phyloP scores from a whole-genome alignment of 805 yeast genomes.

The Suhomyces emberorum region DNA sequence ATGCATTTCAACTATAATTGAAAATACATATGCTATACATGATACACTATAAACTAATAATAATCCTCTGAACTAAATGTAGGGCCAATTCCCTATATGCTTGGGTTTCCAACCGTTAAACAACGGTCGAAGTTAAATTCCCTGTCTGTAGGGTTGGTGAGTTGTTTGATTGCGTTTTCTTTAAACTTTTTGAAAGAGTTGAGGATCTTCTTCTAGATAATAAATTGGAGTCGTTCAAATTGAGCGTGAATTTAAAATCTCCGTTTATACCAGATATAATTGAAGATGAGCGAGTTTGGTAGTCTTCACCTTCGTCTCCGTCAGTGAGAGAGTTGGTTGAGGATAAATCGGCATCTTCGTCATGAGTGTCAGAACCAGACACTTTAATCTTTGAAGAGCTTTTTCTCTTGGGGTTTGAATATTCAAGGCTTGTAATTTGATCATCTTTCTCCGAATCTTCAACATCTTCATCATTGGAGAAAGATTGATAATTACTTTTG shows the following conservation, averaged over 20 bases:
- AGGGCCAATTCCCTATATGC: too few species aligned
- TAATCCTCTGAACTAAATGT: background rate
- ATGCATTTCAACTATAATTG: too few species aligned
- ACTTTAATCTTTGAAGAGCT: conserved; percentile 4
- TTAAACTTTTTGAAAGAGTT: conserved; percentile 12
- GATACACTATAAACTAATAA: background rate
- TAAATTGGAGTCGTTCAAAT: conserved; percentile 61
- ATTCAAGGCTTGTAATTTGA: conserved; percentile 11
- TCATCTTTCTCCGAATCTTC: conserved; percentile 12
- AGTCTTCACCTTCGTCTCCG: conserved; percentile 21
- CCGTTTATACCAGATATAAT: conserved; percentile 39
- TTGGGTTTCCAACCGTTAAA: background rate
- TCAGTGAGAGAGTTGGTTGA: conserved; percentile 11
- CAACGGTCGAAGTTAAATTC: background rate
- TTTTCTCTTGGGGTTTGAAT: conserved; percentile 4
- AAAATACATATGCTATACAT: too few species aligned
- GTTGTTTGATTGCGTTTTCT: conserved; percentile 6
- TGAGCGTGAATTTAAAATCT: conserved; percentile 52
- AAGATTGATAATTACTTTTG: background rate
- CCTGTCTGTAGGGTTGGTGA: background rate
- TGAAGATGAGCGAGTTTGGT: conserved; percentile 38
- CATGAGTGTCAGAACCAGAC: background rate
- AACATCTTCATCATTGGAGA: conserved; percentile 11
- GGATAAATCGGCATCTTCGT: conserved; percentile 11
- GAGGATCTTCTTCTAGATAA: conserved; percentile 52